Conservation (phyloP, 345 rosid genomes). For the Rhodamnia argentea region DNA sequence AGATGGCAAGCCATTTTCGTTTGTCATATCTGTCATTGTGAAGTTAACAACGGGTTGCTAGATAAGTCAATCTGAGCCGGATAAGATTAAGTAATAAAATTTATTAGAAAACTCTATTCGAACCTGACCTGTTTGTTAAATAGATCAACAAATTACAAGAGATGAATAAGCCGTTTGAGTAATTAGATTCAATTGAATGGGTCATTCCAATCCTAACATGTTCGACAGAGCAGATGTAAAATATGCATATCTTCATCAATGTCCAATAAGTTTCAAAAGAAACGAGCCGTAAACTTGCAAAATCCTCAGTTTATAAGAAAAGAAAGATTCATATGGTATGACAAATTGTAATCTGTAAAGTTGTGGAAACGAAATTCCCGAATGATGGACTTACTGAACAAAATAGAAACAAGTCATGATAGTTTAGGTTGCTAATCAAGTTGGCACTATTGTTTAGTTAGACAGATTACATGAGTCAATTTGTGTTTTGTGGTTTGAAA, state of each 20-base stretch:
- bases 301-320: background rate
- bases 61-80: background rate
- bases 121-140: background rate
- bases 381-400: background rate
- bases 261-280: background rate
- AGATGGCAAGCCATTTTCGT: background rate
- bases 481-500: no score
- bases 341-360: background rate
- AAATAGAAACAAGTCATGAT: no score
- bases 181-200: background rate
- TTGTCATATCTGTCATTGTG: background rate
- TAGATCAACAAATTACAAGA: background rate
- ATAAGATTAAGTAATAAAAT: background rate
- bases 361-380: background rate
- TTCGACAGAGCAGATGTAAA: background rate
- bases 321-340: background rate
- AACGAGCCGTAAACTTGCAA: background rate
- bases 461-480: no score
- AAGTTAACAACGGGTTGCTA: background rate
- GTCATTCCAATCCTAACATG: background rate
- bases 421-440: no score
- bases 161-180: background rate
- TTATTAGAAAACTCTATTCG: background rate
- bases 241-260: background rate
- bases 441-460: no score